phyloP scores from a whole-genome alignment of 106 monocot species.

The Alisma plantagoaquatica region DNA sequence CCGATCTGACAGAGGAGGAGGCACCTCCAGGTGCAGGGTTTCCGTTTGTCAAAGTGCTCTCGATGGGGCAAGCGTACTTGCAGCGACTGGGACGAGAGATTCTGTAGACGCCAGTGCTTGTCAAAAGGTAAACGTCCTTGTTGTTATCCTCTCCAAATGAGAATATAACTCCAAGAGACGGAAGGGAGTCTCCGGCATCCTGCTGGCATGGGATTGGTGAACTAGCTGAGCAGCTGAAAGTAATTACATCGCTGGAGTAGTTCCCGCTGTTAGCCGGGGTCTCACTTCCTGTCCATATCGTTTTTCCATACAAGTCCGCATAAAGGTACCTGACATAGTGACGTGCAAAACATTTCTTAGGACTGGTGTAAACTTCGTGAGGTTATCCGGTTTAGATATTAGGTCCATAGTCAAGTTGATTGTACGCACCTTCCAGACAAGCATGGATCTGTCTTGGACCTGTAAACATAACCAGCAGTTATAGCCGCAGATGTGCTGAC shows the following conservation, averaged over 20 bases:
- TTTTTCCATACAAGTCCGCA: neutral
- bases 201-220: conserved; percentile 69
- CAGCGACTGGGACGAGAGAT: conserved; percentile 77
- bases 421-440: conserved; percentile 72
- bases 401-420: neutral
- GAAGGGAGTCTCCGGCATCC: conserved; percentile 27
- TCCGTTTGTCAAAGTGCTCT: conserved; percentile 17
- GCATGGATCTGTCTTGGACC: conserved; percentile 77
- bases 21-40: conserved; percentile 12
- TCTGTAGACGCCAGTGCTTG: conserved; percentile 70
- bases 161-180: conserved; percentile 57
- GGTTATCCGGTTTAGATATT: neutral
- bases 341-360: conserved; percentile 74
- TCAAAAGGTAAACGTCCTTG: conserved; percentile 46
- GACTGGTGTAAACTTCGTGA: neutral
- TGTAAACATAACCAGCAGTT: conserved; percentile 76
- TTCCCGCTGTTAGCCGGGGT: conserved; percentile 59
- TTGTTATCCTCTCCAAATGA: conserved; percentile 77
- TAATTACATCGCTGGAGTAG: conserved; percentile 36
- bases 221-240: conserved; percentile 50
- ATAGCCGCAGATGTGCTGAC: conserved; percentile 61
- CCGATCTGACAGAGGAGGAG: neutral
- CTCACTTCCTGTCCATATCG: conserved; percentile 77
- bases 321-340: conserved; percentile 40
- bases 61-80: conserved; percentile 48